Conservation (phyloP, 1,139 yeast genomes). For the Blastobotrys aristatus region DNA sequence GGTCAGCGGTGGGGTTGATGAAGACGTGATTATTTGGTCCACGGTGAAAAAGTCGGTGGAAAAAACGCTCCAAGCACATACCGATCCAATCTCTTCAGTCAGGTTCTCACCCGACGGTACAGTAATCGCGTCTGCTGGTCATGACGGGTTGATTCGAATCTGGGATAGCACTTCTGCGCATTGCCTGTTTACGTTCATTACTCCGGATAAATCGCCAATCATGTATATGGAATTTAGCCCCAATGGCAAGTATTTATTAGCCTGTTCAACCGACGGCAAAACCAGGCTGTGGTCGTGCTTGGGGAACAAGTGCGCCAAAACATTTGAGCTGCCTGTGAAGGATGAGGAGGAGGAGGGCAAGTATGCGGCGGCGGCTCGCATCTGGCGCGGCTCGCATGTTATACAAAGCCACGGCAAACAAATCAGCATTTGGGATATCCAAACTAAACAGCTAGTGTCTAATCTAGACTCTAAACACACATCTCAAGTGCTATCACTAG, state of each 20-base stretch:
- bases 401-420: slow-evolving; percentile 33
- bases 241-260: slow-evolving; percentile 73
- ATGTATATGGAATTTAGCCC: slow-evolving; percentile 71
- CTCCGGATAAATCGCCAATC: slow-evolving; percentile 49
- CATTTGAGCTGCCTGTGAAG: slow-evolving; percentile 18
- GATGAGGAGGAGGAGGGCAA: slow-evolving; percentile 30
- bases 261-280: slow-evolving; percentile 76
- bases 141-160: slow-evolving; percentile 81
- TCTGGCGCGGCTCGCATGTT: slow-evolving; percentile 19
- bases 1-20: slow-evolving; percentile 84
- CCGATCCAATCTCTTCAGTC: slow-evolving; percentile 80
- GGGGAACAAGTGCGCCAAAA: slow-evolving; percentile 38
- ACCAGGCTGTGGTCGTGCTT: slow-evolving; percentile 68
- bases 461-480: slow-evolving; percentile 34
- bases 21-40: slow-evolving; percentile 89
- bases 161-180: slow-evolving; percentile 90
- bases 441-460: slow-evolving; percentile 50
- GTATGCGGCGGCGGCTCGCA: background rate
- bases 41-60: slow-evolving; percentile 62
- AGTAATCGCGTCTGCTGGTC: slow-evolving; percentile 78
- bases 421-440: slow-evolving; percentile 70
- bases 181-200: slow-evolving; percentile 82
- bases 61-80: slow-evolving; percentile 85
- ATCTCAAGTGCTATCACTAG: slow-evolving; percentile 32
- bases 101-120: slow-evolving; percentile 76